phyloP scores from a whole-genome alignment of 768 basidiomycete genomes.

The Hericium erinaceus region DNA sequence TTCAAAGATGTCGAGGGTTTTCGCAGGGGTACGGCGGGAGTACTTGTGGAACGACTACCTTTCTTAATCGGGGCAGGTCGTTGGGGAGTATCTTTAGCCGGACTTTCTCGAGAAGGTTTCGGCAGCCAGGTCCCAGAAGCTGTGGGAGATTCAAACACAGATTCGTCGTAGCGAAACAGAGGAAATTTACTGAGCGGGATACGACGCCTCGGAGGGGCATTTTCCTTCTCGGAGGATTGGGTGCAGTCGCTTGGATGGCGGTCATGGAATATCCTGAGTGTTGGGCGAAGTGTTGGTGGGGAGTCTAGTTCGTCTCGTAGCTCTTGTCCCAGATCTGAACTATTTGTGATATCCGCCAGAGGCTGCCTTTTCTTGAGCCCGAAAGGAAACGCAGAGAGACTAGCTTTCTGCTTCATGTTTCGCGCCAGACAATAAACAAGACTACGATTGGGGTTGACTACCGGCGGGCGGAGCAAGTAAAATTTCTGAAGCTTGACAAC shows the following conservation, averaged over 20 bases:
- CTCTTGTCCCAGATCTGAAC: neutral
- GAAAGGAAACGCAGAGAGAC: neutral
- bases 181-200: neutral
- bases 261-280: too few relatives aligned
- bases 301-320: neutral
- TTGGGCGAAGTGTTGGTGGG: neutral
- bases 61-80: too few relatives aligned
- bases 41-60: too few relatives aligned
- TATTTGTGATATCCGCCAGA: conserved; percentile 12
- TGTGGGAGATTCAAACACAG: neutral
- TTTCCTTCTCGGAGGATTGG: neutral
- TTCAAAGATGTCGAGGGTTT: too few relatives aligned
- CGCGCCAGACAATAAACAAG: neutral
- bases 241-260: neutral
- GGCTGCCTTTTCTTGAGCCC: conserved; percentile 2
- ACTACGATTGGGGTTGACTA: neutral
- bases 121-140: neutral
- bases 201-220: neutral
- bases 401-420: neutral
- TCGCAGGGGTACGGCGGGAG: too few relatives aligned
- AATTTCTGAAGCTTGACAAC: neutral
- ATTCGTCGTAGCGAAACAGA: neutral
- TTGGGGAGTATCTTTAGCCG: too few relatives aligned
- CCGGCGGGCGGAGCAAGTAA: neutral
- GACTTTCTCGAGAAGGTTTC: too few relatives aligned